Conservation (phyloP, 2,329 filamentous ascomycete genomes). For the Venturia asperata region DNA sequence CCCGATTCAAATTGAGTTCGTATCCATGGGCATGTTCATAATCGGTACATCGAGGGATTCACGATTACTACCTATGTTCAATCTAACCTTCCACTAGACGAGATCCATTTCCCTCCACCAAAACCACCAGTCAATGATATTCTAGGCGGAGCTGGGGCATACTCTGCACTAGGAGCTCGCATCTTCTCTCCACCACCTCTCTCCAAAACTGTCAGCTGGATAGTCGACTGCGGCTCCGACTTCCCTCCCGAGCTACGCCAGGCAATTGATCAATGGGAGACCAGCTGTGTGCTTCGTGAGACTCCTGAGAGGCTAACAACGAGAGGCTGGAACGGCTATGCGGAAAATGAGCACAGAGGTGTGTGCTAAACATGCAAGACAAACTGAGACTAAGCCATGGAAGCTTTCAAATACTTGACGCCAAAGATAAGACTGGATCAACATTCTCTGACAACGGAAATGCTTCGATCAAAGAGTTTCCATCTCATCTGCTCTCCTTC, state of each 20-base stretch:
- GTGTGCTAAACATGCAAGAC: neutral
- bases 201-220: constrained; percentile 72
- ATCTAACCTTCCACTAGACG: constrained; percentile 50
- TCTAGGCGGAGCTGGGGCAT: constrained; percentile 83
- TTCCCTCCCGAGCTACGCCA: constrained; percentile 63
- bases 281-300: constrained; percentile 61
- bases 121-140: constrained; percentile 64
- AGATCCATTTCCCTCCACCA: constrained; percentile 76
- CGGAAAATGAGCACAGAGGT: constrained; percentile 58
- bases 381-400: constrained; percentile 14
- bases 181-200: constrained; percentile 65
- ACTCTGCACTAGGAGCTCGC: constrained; percentile 79
- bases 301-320: constrained; percentile 68
- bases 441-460: constrained; percentile 56
- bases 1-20: constrained; percentile 44
- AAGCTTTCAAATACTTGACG: constrained; percentile 78
- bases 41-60: constrained; percentile 41
- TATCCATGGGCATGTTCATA: constrained; percentile 58
- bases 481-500: constrained; percentile 79
- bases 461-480: constrained; percentile 69
- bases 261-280: constrained; percentile 67
- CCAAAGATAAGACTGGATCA: constrained; percentile 76
- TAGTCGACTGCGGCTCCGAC: constrained; percentile 82
- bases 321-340: constrained; percentile 87
- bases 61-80: neutral